Evolutionary conservation across 768 basidiomycete genomes (phyloP).

Genomic region (Boletus edulis): DNA sequence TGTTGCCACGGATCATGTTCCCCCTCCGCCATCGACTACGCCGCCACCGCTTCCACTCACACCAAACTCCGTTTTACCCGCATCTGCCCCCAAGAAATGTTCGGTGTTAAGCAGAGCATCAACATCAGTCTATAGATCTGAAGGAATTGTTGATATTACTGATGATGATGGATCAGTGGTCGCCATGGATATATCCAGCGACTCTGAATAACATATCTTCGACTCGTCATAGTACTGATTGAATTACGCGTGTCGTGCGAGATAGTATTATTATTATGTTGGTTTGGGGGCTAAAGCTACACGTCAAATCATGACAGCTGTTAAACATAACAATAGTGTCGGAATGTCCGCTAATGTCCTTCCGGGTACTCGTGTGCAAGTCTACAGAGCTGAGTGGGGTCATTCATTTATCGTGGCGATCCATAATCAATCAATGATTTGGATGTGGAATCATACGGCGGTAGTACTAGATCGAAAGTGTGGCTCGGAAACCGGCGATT

Average conservation of each 20-base stretch:
- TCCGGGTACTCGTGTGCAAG: slow-evolving; percentile 8
- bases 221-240: not conserved
- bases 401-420: slow-evolving; percentile 18
- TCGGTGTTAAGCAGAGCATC: not conserved
- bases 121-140: not conserved
- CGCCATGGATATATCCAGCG: slow-evolving; percentile 31
- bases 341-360: slow-evolving; percentile 18
- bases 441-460: slow-evolving; percentile 21
- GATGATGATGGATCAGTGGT: slow-evolving; percentile 10
- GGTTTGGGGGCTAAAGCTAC: slow-evolving; percentile 24
- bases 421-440: slow-evolving; percentile 20
- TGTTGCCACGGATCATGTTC: slow-evolving; percentile 19
- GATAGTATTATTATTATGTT: not conserved
- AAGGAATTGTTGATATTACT: not conserved
- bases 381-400: slow-evolving; percentile 9
- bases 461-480: slow-evolving; percentile 29
- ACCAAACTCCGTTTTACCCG: slow-evolving; percentile 6
- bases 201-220: slow-evolving; percentile 16
- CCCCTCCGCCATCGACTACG: slow-evolving; percentile 31
- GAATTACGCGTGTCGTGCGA: not conserved
- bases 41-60: slow-evolving; percentile 34
- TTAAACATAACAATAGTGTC: slow-evolving; percentile 6
- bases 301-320: slow-evolving; percentile 12
- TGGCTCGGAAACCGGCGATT: slow-evolving; percentile 17
- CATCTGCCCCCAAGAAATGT: not conserved